Conservation (phyloP, 179 eudicot genomes). For the Actinidia arguta region DNA sequence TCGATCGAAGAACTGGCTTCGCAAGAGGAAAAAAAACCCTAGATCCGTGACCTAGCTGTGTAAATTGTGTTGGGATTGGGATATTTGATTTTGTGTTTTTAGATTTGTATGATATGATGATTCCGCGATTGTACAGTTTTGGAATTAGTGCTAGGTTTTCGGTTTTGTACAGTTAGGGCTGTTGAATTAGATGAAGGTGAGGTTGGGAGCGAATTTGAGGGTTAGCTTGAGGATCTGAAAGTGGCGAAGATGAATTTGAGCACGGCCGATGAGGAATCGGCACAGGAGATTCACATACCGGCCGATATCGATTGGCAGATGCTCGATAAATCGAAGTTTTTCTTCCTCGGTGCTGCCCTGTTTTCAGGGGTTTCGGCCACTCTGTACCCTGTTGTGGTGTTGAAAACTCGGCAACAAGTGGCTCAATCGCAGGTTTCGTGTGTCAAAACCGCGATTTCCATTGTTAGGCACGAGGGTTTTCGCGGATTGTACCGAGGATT, state of each 20-base stretch:
- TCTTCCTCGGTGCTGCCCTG: constrained; percentile 80
- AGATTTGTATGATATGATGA: neutral
- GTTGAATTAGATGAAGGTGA: neutral
- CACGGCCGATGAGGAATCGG: constrained; percentile 63
- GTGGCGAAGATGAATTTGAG: constrained; percentile 60
- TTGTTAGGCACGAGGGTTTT: constrained; percentile 56
- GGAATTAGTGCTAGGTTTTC: neutral
- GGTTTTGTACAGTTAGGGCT: constrained; percentile 15
- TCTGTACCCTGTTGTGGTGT: constrained; percentile 75
- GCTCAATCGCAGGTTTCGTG: constrained; percentile 42
- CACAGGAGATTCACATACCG: constrained; percentile 71
- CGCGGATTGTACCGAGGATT: constrained; percentile 74
- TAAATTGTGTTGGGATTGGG: neutral
- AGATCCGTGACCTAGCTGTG: neutral
- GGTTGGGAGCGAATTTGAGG: neutral
- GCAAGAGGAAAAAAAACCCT: constrained; percentile 44
- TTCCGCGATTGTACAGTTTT: constrained; percentile 6
- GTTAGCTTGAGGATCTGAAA: constrained; percentile 13
- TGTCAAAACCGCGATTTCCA: constrained; percentile 41
- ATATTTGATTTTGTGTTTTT: neutral
- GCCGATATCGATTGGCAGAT: constrained; percentile 89
- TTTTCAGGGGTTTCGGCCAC: constrained; percentile 80
- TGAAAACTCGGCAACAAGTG: constrained; percentile 84
- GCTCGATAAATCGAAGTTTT: constrained; percentile 88
- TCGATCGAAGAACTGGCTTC: constrained; percentile 55